Percentiles rank a stretch among this genome's conserved stretches.
These are phyloP conservation scores for Neopestalotiopsis clavispora DNA, from an alignment of 2,329 filamentous ascomycete genomes.

Conservation along the genomic window DNA sequence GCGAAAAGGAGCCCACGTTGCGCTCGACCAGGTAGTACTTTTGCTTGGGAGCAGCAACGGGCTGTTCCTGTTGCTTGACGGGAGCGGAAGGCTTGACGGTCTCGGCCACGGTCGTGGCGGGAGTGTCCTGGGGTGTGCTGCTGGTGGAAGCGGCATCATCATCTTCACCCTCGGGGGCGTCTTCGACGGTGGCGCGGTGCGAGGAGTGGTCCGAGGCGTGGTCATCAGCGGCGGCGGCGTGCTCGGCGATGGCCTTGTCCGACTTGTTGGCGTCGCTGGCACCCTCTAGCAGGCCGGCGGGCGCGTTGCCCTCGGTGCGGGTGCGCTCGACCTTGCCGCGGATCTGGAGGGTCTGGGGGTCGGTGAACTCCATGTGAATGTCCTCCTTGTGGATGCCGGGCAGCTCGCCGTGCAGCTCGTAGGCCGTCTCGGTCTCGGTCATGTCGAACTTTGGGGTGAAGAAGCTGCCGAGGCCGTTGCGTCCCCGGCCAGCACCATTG, in stretches of 20 bases:
- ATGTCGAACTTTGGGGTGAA: slow-evolving; percentile 83
- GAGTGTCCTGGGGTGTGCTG: slow-evolving; percentile 22
- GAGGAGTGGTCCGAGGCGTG: slow-evolving; percentile 31
- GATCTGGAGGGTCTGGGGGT: slow-evolving; percentile 74
- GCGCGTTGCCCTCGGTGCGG: slow-evolving; percentile 59
- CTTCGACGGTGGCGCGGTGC: slow-evolving; percentile 69
- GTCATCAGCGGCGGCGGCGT: slow-evolving; percentile 18
- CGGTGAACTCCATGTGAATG: slow-evolving; percentile 78
- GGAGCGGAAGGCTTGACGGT: slow-evolving; percentile 34
- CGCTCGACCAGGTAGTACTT: slow-evolving; percentile 65
- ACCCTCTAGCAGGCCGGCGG: slow-evolving; percentile 53
- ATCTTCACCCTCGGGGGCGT: slow-evolving; percentile 50
- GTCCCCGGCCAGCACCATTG: slow-evolving; percentile 18
- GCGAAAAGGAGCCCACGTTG: slow-evolving; percentile 68
- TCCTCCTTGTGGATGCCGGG: slow-evolving; percentile 77
- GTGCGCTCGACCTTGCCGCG: slow-evolving; percentile 71
- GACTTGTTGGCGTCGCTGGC: slow-evolving; percentile 24
- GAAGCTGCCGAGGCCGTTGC: slow-evolving; percentile 45
- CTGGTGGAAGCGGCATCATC: slow-evolving; percentile 26
- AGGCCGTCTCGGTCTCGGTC: slow-evolving; percentile 69
- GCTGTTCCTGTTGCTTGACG: slow-evolving; percentile 24
- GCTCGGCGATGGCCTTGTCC: slow-evolving; percentile 40
- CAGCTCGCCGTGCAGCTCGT: slow-evolving; percentile 82
- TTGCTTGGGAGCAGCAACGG: slow-evolving; percentile 35
- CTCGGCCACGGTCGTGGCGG: slow-evolving; percentile 37